These are phyloP conservation scores for Eucalyptus lansdowneana DNA, from an alignment of 345 rosid genomes.

Conservation along the genomic window DNA sequence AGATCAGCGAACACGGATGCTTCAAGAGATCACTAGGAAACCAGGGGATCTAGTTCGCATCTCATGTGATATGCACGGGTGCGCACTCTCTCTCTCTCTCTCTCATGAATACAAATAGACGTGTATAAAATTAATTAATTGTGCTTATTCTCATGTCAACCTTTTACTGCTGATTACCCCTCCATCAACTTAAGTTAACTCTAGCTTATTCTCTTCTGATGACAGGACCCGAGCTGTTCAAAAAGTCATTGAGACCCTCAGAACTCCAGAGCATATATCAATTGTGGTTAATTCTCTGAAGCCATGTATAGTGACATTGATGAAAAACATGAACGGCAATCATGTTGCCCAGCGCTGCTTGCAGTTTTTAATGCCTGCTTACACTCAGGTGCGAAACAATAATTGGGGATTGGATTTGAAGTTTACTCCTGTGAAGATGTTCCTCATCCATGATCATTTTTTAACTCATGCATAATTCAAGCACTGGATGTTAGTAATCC, in stretches of 20 bases:
- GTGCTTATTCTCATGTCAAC: background rate
- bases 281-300: slow-evolving; percentile 46
- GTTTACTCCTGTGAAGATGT: background rate
- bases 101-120: background rate
- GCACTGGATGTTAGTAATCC: background rate
- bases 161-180: background rate
- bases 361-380: slow-evolving; percentile 40
- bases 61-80: slow-evolving; percentile 88
- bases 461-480: background rate
- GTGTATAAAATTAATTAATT: background rate
- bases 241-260: slow-evolving; percentile 63
- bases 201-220: background rate
- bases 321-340: slow-evolving; percentile 68
- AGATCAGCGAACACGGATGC: slow-evolving; percentile 48
- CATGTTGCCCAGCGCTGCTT: slow-evolving; percentile 80
- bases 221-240: slow-evolving; percentile 82
- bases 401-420: background rate
- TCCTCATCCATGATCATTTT: background rate
- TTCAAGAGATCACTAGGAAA: slow-evolving; percentile 39
- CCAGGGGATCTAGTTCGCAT: slow-evolving; percentile 49
- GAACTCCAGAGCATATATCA: slow-evolving; percentile 40
- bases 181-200: background rate
- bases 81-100: background rate
- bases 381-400: slow-evolving; percentile 24
- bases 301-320: slow-evolving; percentile 53